Base-by-base conservation (phyloP, 2,329 filamentous ascomycete species). In the Fusarium sp. region DNA sequence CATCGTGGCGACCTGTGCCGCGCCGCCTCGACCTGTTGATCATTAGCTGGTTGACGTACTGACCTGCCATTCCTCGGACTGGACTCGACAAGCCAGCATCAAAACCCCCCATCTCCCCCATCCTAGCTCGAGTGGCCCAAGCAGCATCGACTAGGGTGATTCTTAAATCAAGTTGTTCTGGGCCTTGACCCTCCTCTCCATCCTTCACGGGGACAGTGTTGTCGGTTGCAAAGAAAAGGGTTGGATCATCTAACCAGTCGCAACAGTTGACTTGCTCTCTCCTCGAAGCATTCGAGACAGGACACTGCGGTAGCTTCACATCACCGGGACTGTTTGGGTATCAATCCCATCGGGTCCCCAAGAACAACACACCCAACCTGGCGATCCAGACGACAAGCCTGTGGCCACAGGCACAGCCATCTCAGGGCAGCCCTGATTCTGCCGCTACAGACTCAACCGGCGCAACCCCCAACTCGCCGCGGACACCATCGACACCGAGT, bases 291-390 rank as follows among this genome's bases (percentile, higher is more conserved):
- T 52, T 60, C 60, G 16, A 48, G 45, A 50, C 11, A 48, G 59
- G 60, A 65, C 27, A 58, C 58, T 43, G 41, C 52, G 41, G 63
- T 35, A 68, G 39, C 62, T 68, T 56, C 64, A 71, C 59, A 66
- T 50, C 58, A 35, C 74, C 45, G 76, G 82, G 79, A 81, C 81
- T 83, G 76, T 81, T 83, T 82, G 81, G 82, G 79, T 78, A 70
- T 76, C 64, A 61, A 77, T 63, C 80, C 80, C 79, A 82, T 77
- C 77, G 78, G 77, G 79, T 82, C 80, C 79, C 76, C 68, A 74
- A 59, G 18, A 67, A 64, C 57, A 70, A 60, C 14, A 73, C 70
- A 67, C 63, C 70, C 81, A 81, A 78, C 62, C 82, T 84, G 83
- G 83, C 82, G 76, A 73, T 75, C 73, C 72, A 75, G 71, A 78